Conservation (phyloP, 2,329 filamentous ascomycete genomes). For the Pseudocercospora crystallina region DNA sequence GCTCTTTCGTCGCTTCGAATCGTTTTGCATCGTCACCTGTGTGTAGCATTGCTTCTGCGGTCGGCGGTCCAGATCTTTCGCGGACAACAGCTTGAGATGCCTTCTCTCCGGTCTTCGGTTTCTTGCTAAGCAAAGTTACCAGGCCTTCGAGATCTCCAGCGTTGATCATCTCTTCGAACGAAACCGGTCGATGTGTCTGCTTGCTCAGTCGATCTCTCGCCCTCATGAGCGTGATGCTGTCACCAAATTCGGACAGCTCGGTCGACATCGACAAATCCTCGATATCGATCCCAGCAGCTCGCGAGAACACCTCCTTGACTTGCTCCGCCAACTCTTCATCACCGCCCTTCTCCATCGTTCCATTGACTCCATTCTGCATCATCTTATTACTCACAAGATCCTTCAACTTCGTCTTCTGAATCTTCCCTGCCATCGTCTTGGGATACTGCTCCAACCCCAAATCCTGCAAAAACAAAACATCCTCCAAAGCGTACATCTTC, state of each 20-base stretch:
- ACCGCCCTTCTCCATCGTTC: too few relatives aligned
- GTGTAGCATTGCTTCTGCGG: neutral
- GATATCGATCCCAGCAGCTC: neutral
- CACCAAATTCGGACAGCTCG: constrained; percentile 12
- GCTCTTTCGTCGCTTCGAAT: neutral
- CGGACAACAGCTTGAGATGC: neutral
- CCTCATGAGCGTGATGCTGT: constrained; percentile 11
- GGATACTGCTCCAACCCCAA: constrained; percentile 22
- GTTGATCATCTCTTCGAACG: constrained; percentile 4
- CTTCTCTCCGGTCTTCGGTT: neutral
- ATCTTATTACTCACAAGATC: constrained; percentile 2
- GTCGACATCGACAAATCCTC: constrained; percentile 3
- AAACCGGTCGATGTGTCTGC: constrained; percentile 1
- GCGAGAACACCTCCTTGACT: neutral
- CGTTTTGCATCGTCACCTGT: constrained; percentile 5
- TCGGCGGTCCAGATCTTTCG: neutral
- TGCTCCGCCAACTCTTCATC: too few relatives aligned
- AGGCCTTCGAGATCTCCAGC: too few relatives aligned
- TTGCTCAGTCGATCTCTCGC: constrained; percentile 1
- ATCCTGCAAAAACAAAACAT: constrained; percentile 12
- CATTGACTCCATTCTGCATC: too few relatives aligned
- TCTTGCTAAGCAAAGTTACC: too few relatives aligned
- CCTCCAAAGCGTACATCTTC: constrained; percentile 11
- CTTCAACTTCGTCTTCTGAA: constrained; percentile 15
- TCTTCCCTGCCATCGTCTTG: constrained; percentile 14